Evolutionary conservation across 75 land plant genomes (phyloP).

Genomic region (Isoetes taiwanensis): DNA sequence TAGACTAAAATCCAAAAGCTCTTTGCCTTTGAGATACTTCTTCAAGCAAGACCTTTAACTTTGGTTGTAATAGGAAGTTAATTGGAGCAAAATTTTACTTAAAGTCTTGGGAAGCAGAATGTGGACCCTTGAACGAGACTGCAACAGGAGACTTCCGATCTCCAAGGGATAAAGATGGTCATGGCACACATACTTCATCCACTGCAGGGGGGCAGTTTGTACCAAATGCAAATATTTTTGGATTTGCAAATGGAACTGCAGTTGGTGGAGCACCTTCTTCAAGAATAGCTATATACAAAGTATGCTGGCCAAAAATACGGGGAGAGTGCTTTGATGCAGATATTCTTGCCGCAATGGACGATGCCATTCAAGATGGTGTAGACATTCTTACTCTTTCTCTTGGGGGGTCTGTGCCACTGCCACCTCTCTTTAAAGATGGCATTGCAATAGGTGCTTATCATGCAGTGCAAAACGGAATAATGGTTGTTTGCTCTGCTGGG

Average conservation of each 20-base stretch:
- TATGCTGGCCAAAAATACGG: slow-evolving; percentile 46
- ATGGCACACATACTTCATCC: slow-evolving; percentile 1
- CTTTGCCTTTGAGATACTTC: neutral
- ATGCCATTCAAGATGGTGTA: slow-evolving; percentile 83
- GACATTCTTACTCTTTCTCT: slow-evolving; percentile 33
- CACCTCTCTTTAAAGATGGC: slow-evolving; percentile 2
- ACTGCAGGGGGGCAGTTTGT: neutral
- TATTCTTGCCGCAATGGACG: slow-evolving; percentile 77
- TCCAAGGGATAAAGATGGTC: slow-evolving; percentile 2
- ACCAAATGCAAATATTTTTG: neutral
- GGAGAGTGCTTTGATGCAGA: slow-evolving; percentile 60
- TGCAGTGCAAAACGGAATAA: slow-evolving; percentile 14
- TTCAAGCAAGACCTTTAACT: neutral
- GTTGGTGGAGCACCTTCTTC: neutral
- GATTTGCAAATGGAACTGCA: neutral
- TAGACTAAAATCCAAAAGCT: neutral
- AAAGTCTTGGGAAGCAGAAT: neutral
- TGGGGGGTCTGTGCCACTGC: neutral
- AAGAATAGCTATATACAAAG: slow-evolving; percentile 22
- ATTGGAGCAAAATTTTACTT: slow-evolving; percentile 1
- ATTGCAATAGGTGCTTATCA: slow-evolving; percentile 21
- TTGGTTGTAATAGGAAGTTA: neutral
- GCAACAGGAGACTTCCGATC: slow-evolving; percentile 10
- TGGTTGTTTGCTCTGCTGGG: slow-evolving; percentile 12
- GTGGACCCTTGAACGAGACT: neutral